Percentiles rank a stretch among this genome's conserved stretches.
These are phyloP conservation scores for Trametes maxima DNA, from an alignment of 768 basidiomycete genomes.

Conservation along the genomic window DNA sequence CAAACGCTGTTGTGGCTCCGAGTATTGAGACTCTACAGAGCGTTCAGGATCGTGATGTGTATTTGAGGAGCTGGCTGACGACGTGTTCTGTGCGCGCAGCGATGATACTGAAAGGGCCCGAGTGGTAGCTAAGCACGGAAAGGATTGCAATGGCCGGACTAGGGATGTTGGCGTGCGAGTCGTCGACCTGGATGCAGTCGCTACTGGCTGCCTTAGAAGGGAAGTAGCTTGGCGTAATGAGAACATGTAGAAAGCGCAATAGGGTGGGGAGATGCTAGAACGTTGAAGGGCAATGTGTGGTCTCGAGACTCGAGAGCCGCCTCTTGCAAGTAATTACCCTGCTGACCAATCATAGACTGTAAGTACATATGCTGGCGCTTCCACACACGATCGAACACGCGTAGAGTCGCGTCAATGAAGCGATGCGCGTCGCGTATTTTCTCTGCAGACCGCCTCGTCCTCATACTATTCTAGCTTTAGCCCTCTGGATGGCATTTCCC, in stretches of 20 bases:
- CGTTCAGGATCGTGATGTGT: background rate
- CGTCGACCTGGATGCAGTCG: background rate
- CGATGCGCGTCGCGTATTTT: too few relatives aligned
- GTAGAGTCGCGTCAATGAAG: too few relatives aligned
- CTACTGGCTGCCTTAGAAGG: slow-evolving; percentile 4
- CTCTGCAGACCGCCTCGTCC: too few relatives aligned
- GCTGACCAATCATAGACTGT: too few relatives aligned
- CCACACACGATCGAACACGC: too few relatives aligned
- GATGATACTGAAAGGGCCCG: slow-evolving; percentile 14
- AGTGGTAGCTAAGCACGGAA: background rate
- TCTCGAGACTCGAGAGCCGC: too few relatives aligned
- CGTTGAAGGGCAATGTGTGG: too few relatives aligned
- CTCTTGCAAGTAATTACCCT: too few relatives aligned
- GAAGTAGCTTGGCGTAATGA: slow-evolving; percentile 7
- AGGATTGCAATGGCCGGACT: background rate
- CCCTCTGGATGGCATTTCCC: too few relatives aligned
- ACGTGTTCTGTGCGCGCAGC: background rate
- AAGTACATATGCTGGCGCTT: too few relatives aligned
- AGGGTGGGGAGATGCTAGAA: background rate
- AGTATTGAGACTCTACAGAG: background rate
- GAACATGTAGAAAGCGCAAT: background rate
- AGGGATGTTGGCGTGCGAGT: background rate
- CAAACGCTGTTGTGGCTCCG: slow-evolving; percentile 17
- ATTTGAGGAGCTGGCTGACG: background rate
- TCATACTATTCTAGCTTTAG: too few relatives aligned